phyloP scores from a whole-genome alignment of 768 basidiomycete genomes.

The Tricholoma furcatifolium region DNA sequence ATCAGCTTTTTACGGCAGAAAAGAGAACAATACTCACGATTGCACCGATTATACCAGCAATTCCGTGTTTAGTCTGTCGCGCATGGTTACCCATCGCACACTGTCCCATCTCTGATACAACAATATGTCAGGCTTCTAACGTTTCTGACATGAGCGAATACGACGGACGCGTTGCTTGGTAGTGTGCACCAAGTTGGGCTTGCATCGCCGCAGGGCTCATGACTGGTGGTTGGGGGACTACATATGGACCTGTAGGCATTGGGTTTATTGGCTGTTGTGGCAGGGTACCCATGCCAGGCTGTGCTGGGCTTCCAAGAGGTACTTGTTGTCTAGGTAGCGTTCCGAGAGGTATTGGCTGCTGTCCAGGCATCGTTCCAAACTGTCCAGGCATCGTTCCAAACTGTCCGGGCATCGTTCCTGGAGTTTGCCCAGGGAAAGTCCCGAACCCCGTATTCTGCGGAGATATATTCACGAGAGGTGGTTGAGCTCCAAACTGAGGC shows the following conservation, averaged over 20 bases:
- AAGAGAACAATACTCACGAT: slow-evolving; percentile 18
- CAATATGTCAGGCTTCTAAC: background rate
- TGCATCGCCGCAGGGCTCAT: background rate
- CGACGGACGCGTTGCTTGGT: slow-evolving; percentile 14
- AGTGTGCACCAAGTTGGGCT: slow-evolving; percentile 12
- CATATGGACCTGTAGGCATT: background rate
- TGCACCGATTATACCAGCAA: slow-evolving; percentile 24
- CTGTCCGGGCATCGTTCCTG: background rate
- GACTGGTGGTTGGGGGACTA: background rate
- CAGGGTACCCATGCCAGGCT: background rate
- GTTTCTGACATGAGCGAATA: background rate
- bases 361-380: background rate
- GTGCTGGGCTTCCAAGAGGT: too few relatives aligned
- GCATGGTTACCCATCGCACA: slow-evolving; percentile 23
- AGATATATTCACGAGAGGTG: background rate
- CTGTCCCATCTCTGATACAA: slow-evolving; percentile 20
- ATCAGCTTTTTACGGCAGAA: background rate
- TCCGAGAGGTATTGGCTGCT: background rate
- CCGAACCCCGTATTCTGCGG: background rate
- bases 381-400: background rate
- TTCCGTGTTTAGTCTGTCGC: slow-evolving; percentile 20
- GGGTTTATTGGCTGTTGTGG: background rate
- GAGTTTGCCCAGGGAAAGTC: background rate
- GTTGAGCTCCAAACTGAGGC: background rate
- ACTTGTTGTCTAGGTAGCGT: background rate